Evolutionary conservation across 345 rosid genomes (phyloP).

Genomic region (Erucastrum elatum): DNA sequence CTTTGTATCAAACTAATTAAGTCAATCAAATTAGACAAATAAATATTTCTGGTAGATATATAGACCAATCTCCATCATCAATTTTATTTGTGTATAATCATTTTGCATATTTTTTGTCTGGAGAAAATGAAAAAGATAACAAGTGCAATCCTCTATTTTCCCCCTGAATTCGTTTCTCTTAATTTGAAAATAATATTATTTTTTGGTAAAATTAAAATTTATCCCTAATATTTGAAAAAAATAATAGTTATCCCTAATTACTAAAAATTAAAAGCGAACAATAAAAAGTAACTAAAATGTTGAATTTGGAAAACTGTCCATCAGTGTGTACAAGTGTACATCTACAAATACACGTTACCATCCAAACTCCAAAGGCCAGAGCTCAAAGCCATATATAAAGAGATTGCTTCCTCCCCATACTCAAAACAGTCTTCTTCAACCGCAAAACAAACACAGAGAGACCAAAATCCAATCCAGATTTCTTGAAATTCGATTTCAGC

Average conservation of each 20-base stretch:
- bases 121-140: not conserved
- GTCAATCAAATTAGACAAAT: not conserved
- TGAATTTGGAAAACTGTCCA: slow-evolving; percentile 29
- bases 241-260: too few relatives aligned
- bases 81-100: not conserved
- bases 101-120: not conserved
- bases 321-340: slow-evolving; percentile 17
- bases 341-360: slow-evolving; percentile 19
- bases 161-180: not conserved
- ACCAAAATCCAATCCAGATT: slow-evolving; percentile 9
- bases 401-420: slow-evolving; percentile 3
- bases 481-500: slow-evolving; percentile 11
- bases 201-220: too few relatives aligned
- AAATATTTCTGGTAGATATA: not conserved
- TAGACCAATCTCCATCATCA: not conserved
- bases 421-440: slow-evolving; percentile 17
- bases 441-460: not conserved
- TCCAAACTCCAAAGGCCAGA: slow-evolving; percentile 8
- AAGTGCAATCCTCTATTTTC: too few relatives aligned
- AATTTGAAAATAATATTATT: not conserved
- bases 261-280: not conserved
- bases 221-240: too few relatives aligned
- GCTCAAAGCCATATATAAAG: slow-evolving; percentile 27
- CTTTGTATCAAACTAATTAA: not conserved
- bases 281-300: not conserved